Percentiles rank a stretch among this genome's conserved stretches.
Conservation (phyloP, 1,139 yeast species). For the Fermentozyma sake region DNA sequence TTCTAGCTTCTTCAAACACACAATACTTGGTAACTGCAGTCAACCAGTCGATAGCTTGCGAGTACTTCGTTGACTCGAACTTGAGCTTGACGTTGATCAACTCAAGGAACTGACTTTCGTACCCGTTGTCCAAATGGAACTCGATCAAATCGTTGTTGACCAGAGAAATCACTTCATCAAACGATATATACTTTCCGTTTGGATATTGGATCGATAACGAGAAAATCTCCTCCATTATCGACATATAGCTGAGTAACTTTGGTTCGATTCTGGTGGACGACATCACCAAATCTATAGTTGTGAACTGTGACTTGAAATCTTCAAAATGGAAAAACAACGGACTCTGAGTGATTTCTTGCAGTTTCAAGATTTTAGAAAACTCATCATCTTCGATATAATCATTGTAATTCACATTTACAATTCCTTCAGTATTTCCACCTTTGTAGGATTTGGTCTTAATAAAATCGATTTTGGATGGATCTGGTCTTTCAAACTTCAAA, state of each 20-base stretch:
- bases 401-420: slow-evolving; percentile 9
- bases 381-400: slow-evolving; percentile 17
- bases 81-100: slow-evolving; percentile 57
- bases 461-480: slow-evolving; percentile 70
- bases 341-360: slow-evolving; percentile 38
- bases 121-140: slow-evolving; percentile 51
- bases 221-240: slow-evolving; percentile 61
- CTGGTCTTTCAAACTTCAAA: slow-evolving; percentile 61
- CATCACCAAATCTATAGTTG: slow-evolving; percentile 62
- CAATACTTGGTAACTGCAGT: slow-evolving; percentile 58
- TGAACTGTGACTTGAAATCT: slow-evolving; percentile 73
- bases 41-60: slow-evolving; percentile 73
- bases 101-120: slow-evolving; percentile 62
- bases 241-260: slow-evolving; percentile 59
- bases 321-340: slow-evolving; percentile 79
- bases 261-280: slow-evolving; percentile 61
- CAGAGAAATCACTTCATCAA: slow-evolving; percentile 69
- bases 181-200: slow-evolving; percentile 51
- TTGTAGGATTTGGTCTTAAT: slow-evolving; percentile 63
- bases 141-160: slow-evolving; percentile 72
- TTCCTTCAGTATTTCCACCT: slow-evolving; percentile 32
- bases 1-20: slow-evolving; percentile 68
- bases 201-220: slow-evolving; percentile 67
- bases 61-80: slow-evolving; percentile 60
- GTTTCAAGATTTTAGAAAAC: slow-evolving; percentile 25